Conservation (phyloP, 352 stramenopile species). For the Pythium rishiriense region DNA sequence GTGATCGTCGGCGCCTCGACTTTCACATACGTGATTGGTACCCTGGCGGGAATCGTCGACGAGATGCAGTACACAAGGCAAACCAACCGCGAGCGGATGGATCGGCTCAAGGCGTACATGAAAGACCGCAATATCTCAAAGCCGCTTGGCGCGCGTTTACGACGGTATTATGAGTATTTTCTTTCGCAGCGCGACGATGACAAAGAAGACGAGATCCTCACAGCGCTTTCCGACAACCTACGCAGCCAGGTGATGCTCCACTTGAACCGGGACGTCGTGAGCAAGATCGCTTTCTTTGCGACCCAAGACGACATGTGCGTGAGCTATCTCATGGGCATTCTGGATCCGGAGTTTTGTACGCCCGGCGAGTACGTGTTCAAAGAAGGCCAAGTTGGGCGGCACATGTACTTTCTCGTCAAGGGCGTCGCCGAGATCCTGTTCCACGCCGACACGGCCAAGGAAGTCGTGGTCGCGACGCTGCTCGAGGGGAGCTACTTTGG, state of each 20-base stretch:
- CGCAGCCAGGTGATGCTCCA: constrained; percentile 74
- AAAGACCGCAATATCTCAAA: constrained; percentile 62
- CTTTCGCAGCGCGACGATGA: constrained; percentile 70
- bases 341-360: constrained; percentile 78
- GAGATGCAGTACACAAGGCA: constrained; percentile 57
- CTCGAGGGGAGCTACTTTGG: constrained; percentile 79
- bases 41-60: constrained; percentile 73
- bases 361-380: constrained; percentile 83
- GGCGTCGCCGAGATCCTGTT: constrained; percentile 73
- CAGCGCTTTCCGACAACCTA: constrained; percentile 69
- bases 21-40: constrained; percentile 80
- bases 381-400: constrained; percentile 70
- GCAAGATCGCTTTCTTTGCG: constrained; percentile 81
- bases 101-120: constrained; percentile 78
- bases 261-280: constrained; percentile 80
- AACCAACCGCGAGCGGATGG: constrained; percentile 60
- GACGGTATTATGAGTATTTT: constrained; percentile 84
- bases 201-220: constrained; percentile 71
- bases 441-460: constrained; percentile 47
- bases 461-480: constrained; percentile 62
- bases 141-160: constrained; percentile 48
- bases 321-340: constrained; percentile 82
- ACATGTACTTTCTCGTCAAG: constrained; percentile 88
- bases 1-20: constrained; percentile 65
- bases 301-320: constrained; percentile 78